Evolutionary conservation across 192 early-diverging fungal genomes (phyloP).

Genomic region (Diversispora eburnea): DNA sequence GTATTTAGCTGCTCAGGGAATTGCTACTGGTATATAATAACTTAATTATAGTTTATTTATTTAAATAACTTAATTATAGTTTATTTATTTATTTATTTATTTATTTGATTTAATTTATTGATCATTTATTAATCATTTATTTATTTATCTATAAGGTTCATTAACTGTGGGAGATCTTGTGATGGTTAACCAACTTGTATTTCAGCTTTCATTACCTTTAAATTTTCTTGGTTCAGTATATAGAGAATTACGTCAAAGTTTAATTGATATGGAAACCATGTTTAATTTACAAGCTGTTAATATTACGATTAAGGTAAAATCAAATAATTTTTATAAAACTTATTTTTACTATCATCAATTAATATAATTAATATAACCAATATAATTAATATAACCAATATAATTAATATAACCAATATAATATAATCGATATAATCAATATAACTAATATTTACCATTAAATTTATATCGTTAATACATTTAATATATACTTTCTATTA

Average conservation of each 20-base stretch:
- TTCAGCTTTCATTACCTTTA: constrained; percentile 94
- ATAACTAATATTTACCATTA: background rate
- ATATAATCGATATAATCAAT: background rate
- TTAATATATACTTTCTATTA: background rate
- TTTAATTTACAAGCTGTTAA: constrained; percentile 72
- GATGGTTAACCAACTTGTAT: constrained; percentile 97
- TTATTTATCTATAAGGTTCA: constrained; percentile 43
- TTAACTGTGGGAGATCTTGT: constrained; percentile 97
- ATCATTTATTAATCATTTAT: no score
- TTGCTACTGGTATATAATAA: constrained; percentile 44
- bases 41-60: background rate
- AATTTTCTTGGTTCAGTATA: constrained; percentile 99
- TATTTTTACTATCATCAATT: background rate
- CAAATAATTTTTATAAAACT: no score
- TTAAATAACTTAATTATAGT: background rate
- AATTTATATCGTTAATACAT: no score
- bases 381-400: no score
- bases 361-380: no score
- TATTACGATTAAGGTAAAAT: constrained; percentile 35
- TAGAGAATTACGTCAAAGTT: constrained; percentile 88
- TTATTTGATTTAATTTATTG: background rate
- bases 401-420: background rate
- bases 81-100: background rate
- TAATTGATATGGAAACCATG: constrained; percentile 98
- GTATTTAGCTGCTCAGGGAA: constrained; percentile 91